phyloP scores from a whole-genome alignment of 2,329 filamentous ascomycete genomes.

The Coniella vitis region DNA sequence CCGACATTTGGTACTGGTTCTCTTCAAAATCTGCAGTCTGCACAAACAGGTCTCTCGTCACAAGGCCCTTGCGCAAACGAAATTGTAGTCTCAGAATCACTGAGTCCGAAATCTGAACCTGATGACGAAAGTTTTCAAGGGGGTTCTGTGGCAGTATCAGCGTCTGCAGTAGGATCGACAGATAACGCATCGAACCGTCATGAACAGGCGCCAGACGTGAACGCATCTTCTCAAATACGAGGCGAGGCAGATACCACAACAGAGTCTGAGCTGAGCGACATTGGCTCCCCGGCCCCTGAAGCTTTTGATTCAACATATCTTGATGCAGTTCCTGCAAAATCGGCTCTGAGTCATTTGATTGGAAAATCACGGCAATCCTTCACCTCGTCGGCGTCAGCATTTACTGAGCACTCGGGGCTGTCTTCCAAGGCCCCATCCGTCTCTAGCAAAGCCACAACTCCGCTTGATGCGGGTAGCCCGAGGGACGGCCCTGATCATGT shows the following conservation, averaged over 20 bases:
- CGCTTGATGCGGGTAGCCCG: conserved; percentile 39
- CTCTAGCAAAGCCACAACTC: conserved; percentile 60
- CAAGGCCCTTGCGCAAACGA: background rate
- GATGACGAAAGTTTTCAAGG: background rate
- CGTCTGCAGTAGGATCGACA: background rate
- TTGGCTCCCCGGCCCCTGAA: background rate
- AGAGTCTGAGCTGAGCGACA: conserved; percentile 13
- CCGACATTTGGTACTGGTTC: background rate
- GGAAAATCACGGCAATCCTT: conserved; percentile 32
- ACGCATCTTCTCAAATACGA: background rate
- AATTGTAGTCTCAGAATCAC: background rate
- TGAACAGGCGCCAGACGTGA: background rate
- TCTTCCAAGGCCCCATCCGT: conserved; percentile 46
- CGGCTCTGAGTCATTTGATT: conserved; percentile 10
- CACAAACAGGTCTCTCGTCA: background rate
- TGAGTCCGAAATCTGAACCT: background rate
- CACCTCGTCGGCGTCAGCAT: conserved; percentile 45
- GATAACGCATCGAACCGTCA: background rate
- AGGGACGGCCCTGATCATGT: conserved; percentile 24
- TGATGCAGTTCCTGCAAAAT: conserved; percentile 9
- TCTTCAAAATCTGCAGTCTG: background rate
- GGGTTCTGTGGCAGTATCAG: background rate
- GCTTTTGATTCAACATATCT: conserved; percentile 1
- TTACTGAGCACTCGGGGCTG: conserved; percentile 49
- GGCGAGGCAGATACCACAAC: background rate